phyloP scores from a whole-genome alignment of 83 land plant genomes.

The Diphasiastrum complanatum region DNA sequence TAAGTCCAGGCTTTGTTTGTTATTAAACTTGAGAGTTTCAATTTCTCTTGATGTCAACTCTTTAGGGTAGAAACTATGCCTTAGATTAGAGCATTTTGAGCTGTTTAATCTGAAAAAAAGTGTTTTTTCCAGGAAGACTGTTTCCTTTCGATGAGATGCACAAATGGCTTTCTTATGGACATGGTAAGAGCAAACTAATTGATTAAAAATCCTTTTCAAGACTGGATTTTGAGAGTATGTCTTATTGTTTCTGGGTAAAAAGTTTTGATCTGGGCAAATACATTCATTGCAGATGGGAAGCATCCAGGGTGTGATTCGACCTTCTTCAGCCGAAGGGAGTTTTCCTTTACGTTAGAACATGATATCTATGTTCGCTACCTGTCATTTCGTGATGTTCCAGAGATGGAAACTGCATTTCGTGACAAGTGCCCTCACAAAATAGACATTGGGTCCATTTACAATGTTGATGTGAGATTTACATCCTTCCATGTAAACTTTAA shows the following conservation, averaged over 20 bases:
- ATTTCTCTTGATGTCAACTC: too few species aligned
- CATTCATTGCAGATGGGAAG: constrained; percentile 91
- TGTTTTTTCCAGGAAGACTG: constrained; percentile 53
- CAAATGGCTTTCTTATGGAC: constrained; percentile 88
- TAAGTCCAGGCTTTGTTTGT: too few species aligned
- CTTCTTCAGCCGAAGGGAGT: constrained; percentile 69
- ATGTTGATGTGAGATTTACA: constrained; percentile 66
- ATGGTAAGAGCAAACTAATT: constrained; percentile 46
- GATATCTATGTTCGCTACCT: constrained; percentile 80
- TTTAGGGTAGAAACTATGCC: too few species aligned
- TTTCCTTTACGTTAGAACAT: constrained; percentile 79
- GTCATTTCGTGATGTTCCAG: constrained; percentile 63
- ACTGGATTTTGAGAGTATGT: too few species aligned
- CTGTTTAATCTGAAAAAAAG: background rate
- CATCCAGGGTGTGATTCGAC: constrained; percentile 85
- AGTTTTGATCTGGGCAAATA: too few species aligned
- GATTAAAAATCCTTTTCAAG: background rate
- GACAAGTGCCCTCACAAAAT: constrained; percentile 85
- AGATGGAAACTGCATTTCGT: constrained; percentile 68
- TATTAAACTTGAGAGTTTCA: too few species aligned
- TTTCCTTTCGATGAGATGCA: constrained; percentile 74
- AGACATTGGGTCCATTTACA: constrained; percentile 94
- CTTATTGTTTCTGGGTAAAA: too few species aligned
- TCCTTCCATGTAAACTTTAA: constrained; percentile 1
- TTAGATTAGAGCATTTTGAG: background rate